Evolutionary conservation across 805 yeast genomes (phyloP).

Genomic region (Candida dajiaensis): DNA sequence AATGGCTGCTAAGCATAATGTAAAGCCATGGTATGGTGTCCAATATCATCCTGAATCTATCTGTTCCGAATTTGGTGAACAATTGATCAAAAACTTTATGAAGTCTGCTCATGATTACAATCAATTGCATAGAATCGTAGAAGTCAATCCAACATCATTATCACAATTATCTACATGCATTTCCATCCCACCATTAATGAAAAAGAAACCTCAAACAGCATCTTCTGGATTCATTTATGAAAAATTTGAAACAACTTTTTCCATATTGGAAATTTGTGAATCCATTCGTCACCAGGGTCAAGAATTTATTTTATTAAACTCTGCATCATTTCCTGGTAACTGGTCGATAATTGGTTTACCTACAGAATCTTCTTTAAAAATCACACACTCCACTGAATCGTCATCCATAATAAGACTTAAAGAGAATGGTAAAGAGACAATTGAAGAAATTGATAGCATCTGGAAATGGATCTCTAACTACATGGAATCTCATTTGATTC

Average conservation of each 20-base stretch:
- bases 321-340: slow-evolving; percentile 79
- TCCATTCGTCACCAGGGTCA: slow-evolving; percentile 22
- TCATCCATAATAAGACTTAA: slow-evolving; percentile 5
- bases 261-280: slow-evolving; percentile 50
- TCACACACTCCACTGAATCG: slow-evolving; percentile 56
- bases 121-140: slow-evolving; percentile 18
- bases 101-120: slow-evolving; percentile 20
- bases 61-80: slow-evolving; percentile 65
- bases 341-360: slow-evolving; percentile 87
- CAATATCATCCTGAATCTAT: slow-evolving; percentile 97
- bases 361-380: slow-evolving; percentile 32
- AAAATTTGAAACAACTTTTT: background rate
- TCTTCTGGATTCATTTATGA: background rate
- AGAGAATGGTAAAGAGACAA: background rate
- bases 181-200: slow-evolving; percentile 16
- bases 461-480: slow-evolving; percentile 49
- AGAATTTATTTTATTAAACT: slow-evolving; percentile 60
- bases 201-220: background rate
- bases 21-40: slow-evolving; percentile 78
- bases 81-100: slow-evolving; percentile 54
- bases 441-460: slow-evolving; percentile 24
- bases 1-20: slow-evolving; percentile 73
- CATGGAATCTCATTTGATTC: slow-evolving; percentile 34
- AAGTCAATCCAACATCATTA: slow-evolving; percentile 9
- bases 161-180: slow-evolving; percentile 5